These are phyloP conservation scores for Abrus precatorius DNA, from an alignment of 306 rosid species.

Conservation along the genomic window DNA sequence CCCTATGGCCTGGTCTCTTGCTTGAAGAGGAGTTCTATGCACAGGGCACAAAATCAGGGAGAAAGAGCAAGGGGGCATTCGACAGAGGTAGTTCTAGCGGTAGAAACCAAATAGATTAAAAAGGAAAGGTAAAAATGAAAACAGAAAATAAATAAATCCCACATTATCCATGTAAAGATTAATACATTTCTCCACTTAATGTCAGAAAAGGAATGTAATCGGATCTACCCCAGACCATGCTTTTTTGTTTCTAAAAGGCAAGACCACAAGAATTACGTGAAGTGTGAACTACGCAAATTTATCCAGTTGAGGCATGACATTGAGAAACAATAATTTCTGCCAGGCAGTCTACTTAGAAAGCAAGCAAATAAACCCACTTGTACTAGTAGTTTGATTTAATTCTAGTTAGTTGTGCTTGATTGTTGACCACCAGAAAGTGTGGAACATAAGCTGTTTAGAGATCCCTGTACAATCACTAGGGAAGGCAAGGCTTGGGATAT, in stretches of 20 bases:
- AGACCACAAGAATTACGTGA: not conserved
- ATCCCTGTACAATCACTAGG: not conserved
- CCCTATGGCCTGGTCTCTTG: not conserved
- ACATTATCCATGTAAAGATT: not conserved
- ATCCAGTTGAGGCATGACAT: not conserved
- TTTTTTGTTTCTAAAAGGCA: not conserved
- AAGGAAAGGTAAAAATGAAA: not conserved
- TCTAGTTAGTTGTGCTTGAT: constrained; percentile 7
- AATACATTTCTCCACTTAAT: not conserved
- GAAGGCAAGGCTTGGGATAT: not conserved
- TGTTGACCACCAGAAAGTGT: not conserved
- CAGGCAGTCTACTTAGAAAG: not conserved
- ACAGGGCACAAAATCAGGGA: not conserved
- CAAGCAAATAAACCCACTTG: not conserved
- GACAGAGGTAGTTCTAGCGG: not conserved
- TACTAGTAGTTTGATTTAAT: constrained; percentile 3
- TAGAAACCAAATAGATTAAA: not conserved
- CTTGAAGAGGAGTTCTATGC: not conserved
- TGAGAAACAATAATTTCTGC: not conserved
- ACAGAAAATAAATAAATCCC: not conserved
- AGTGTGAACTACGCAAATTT: not conserved
- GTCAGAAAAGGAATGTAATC: not conserved
- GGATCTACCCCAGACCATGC: not conserved
- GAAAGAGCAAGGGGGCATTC: not conserved
- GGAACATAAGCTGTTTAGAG: not conserved